phyloP scores from a whole-genome alignment of 164 flowering plant genomes.

The Malania oleifera region DNA sequence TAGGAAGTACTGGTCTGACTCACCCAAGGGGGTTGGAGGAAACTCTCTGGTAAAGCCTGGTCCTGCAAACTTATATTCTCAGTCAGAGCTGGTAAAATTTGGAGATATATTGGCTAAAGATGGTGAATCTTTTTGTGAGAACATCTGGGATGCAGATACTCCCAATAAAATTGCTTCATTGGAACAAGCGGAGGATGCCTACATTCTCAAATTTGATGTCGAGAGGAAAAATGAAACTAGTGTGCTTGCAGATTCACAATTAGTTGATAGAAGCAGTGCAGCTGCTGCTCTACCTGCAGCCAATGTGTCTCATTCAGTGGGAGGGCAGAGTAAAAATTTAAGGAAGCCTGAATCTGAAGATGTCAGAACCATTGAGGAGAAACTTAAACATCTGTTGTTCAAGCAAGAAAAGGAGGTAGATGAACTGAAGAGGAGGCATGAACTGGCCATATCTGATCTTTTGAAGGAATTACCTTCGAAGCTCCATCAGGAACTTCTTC shows the following conservation, averaged over 20 bases:
- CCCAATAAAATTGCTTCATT: constrained; percentile 11
- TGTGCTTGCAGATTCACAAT: not conserved
- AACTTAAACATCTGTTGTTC: constrained; percentile 45
- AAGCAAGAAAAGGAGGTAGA: constrained; percentile 63
- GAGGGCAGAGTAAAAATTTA: constrained; percentile 2
- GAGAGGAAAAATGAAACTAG: not conserved
- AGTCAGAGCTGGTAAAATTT: constrained; percentile 2
- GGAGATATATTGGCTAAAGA: constrained; percentile 20
- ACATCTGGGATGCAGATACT: constrained; percentile 15
- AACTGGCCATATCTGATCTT: constrained; percentile 35
- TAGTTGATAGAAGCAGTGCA: not conserved
- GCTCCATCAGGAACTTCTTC: constrained; percentile 25
- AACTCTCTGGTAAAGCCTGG: constrained; percentile 39
- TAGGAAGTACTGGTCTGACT: constrained; percentile 69
- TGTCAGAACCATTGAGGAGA: constrained; percentile 27
- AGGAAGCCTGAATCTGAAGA: constrained; percentile 23
- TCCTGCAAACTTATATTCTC: constrained; percentile 32
- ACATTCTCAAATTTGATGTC: not conserved
- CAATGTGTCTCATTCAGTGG: constrained; percentile 3
- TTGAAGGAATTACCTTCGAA: constrained; percentile 54
- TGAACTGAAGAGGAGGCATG: constrained; percentile 58
- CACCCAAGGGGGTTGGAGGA: constrained; percentile 44
- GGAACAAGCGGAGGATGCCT: constrained; percentile 11
- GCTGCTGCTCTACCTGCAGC: not conserved
- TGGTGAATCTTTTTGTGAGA: constrained; percentile 13